Conservation (phyloP, 176 grass and related monocot species). For the Juncus inflexus region DNA sequence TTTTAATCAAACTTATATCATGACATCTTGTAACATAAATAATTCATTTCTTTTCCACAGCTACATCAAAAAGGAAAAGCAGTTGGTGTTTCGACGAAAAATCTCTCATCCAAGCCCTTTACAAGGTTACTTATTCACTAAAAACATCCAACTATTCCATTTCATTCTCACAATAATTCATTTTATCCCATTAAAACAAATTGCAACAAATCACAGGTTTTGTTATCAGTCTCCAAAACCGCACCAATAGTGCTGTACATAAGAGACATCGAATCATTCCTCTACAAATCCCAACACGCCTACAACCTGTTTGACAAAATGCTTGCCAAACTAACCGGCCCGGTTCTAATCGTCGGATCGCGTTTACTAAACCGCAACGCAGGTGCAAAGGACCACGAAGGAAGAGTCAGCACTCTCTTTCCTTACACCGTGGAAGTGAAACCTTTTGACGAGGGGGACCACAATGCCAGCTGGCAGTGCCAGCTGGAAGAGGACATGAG, state of each 20-base stretch:
- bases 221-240: constrained; percentile 54
- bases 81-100: constrained; percentile 90
- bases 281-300: constrained; percentile 53
- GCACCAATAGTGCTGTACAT: constrained; percentile 73
- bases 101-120: constrained; percentile 79
- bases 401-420: constrained; percentile 51
- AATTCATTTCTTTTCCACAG: background rate
- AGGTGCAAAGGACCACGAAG: constrained; percentile 27
- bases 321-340: constrained; percentile 64
- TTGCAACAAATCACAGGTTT: constrained; percentile 42
- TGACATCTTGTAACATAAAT: background rate
- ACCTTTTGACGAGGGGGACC: constrained; percentile 62
- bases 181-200: no score
- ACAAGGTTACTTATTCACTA: constrained; percentile 53
- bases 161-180: no score
- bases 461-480: constrained; percentile 66
- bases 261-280: constrained; percentile 73
- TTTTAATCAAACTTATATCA: background rate
- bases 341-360: constrained; percentile 82
- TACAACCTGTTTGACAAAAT: constrained; percentile 75
- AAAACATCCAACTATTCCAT: no score
- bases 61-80: constrained; percentile 44
- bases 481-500: constrained; percentile 72
- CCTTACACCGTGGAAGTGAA: constrained; percentile 82
- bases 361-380: constrained; percentile 41